phyloP scores from a whole-genome alignment of 345 rosid genomes.

The Brassica carinata region DNA sequence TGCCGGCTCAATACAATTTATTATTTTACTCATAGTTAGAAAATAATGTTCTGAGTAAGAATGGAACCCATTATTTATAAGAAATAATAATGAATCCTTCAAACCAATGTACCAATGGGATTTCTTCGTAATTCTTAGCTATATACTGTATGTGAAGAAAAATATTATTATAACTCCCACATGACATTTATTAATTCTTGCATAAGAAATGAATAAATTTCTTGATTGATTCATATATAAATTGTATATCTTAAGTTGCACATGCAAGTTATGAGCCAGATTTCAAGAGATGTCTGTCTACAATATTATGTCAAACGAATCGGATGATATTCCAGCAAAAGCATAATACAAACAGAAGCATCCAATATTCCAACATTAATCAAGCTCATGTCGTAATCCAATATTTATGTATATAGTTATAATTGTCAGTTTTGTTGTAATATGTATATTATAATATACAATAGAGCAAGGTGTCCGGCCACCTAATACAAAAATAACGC shows the following conservation, averaged over 20 bases:
- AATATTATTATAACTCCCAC: background rate
- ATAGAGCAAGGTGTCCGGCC: constrained; percentile 26
- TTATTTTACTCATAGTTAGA: background rate
- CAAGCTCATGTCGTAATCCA: constrained; percentile 29
- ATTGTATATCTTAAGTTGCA: constrained; percentile 29
- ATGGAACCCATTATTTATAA: background rate
- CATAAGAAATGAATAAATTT: constrained; percentile 4
- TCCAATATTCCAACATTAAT: constrained; percentile 41
- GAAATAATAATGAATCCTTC: background rate
- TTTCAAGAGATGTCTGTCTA: constrained; percentile 28
- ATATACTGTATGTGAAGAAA: background rate
- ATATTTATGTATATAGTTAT: constrained; percentile 10
- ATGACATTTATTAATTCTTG: background rate
- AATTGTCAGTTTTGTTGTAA: constrained; percentile 1
- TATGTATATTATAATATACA: constrained; percentile 6
- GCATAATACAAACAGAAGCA: constrained; percentile 45
- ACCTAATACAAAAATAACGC: constrained; percentile 30
- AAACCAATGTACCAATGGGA: background rate
- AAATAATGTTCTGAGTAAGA: background rate
- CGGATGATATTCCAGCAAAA: constrained; percentile 41
- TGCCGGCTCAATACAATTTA: background rate
- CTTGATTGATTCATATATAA: background rate
- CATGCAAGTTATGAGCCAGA: constrained; percentile 40
- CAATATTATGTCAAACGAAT: constrained; percentile 38
- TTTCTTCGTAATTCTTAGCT: background rate